Evolutionary conservation across 805 yeast species (phyloP), one percentile per base, ranked within the genome.

Genomic region (Zygosaccharomyces gambellarensis): DNA sequence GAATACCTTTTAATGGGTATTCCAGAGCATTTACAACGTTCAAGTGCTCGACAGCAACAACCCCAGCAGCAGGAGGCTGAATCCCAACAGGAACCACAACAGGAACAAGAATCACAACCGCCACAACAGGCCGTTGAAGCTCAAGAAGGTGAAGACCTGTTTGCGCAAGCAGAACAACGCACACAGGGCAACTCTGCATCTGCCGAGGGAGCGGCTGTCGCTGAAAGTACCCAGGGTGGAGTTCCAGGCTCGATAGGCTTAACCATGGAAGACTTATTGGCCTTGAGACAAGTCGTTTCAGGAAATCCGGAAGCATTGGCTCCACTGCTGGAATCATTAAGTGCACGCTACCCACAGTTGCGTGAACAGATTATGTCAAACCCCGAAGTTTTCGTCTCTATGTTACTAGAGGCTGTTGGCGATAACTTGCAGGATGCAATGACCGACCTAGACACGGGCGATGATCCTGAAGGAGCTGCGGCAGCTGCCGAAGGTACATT

Each of bases 1-100:
- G 99, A 94, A 67, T 90, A 92, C 67, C 75, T 94, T 45, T 73
- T 94, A 56, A 88, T 90, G 42, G 98, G 97, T 2, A 80, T 92
- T 39, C 96, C 97, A 21, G 92, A 84, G 60, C 66, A 72, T 28
- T 67, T 79, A 54, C 64, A 59, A 48, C 51, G 38, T 34, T 19
- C 38, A 14, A 10, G 38, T 17, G 38, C 38, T 34, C 44, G 48
- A 41, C 46, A 39, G 39, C 45, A 46, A 25, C 50, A 34, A 28
- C 48, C 59, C 19, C 61, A 45, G 14, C 39, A 39, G 39, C 23
- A 21, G 49, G 29, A 29, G 17, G 65, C 64, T 22, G 60, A 62
- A 11, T 62, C 67, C 11, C 65, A 53, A 31, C 52, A 50, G 21
- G 50, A 41, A 45, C 49, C 49, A 29, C 40, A 48, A 42, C 47